These are phyloP conservation scores for Dendrobium officinale DNA, from an alignment of 106 monocot species.

Conservation along the genomic window DNA sequence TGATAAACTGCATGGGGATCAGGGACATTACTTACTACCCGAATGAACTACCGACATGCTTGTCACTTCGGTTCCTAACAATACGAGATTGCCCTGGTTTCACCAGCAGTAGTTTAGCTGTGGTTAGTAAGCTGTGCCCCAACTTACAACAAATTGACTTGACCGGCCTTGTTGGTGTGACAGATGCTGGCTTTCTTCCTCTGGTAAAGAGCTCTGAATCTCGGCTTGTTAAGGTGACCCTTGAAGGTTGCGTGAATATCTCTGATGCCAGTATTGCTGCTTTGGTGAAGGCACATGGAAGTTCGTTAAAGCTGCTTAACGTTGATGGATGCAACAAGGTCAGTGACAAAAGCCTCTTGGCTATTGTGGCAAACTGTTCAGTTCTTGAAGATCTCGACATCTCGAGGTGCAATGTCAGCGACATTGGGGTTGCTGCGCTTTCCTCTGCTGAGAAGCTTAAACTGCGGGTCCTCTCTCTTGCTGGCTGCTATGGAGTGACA, in stretches of 20 bases:
- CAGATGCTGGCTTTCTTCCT: constrained; percentile 50
- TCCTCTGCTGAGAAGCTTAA: constrained; percentile 50
- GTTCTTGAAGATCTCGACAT: constrained; percentile 69
- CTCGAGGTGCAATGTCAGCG: constrained; percentile 49
- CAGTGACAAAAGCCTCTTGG: constrained; percentile 52
- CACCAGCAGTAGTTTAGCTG: constrained; percentile 48
- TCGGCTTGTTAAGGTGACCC: constrained; percentile 47
- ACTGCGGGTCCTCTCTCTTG: constrained; percentile 53
- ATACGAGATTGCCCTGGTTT: constrained; percentile 65
- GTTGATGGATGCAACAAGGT: constrained; percentile 70
- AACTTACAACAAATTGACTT: constrained; percentile 51
- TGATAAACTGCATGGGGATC: constrained; percentile 72
- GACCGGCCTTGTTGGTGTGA: constrained; percentile 45
- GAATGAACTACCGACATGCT: constrained; percentile 22
- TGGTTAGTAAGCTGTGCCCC: constrained; percentile 54
- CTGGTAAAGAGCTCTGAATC: constrained; percentile 40
- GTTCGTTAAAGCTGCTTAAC: constrained; percentile 48
- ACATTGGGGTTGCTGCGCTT: constrained; percentile 62
- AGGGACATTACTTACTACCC: constrained; percentile 32
- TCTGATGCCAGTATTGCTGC: constrained; percentile 43
- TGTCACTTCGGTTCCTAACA: constrained; percentile 50
- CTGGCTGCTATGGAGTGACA: constrained; percentile 60
- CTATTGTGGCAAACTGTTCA: constrained; percentile 42
- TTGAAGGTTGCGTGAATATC: constrained; percentile 50
- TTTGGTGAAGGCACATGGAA: constrained; percentile 54